Conservation (phyloP, 441 rosid genomes). For the Erodium moschatum region DNA sequence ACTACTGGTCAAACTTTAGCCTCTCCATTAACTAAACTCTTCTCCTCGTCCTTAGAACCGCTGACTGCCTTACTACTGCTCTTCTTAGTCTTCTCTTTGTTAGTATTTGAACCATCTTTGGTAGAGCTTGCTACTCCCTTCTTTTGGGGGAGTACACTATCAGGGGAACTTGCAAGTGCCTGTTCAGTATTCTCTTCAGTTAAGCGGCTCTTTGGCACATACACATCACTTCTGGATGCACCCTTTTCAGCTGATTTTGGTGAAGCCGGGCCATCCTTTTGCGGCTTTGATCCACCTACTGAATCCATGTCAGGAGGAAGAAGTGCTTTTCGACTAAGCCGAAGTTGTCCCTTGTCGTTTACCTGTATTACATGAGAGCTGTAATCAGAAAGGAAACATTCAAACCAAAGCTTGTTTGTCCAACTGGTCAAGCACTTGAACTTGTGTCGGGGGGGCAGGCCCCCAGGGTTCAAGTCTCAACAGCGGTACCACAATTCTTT, state of each 20-base stretch:
- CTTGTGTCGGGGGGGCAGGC: no score
- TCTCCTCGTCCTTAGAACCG: constrained; percentile 31
- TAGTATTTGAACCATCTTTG: constrained; percentile 28
- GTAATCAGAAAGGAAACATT: not conserved
- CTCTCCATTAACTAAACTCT: constrained; percentile 57
- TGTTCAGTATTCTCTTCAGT: constrained; percentile 33
- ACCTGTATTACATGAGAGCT: constrained; percentile 39
- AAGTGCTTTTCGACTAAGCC: constrained; percentile 69
- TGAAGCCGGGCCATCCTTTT: not conserved
- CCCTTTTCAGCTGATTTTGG: constrained; percentile 27
- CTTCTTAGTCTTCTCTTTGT: constrained; percentile 35
- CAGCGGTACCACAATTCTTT: no score
- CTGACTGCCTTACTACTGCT: constrained; percentile 33
- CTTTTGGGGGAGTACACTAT: constrained; percentile 37
- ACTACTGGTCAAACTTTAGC: constrained; percentile 48
- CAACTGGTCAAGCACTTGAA: no score
- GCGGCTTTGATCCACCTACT: constrained; percentile 34
- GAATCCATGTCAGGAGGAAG: constrained; percentile 60
- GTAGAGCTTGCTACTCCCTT: constrained; percentile 40
- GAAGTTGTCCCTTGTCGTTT: constrained; percentile 92
- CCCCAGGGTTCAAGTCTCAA: no score
- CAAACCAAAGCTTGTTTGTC: no score
- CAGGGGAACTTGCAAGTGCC: constrained; percentile 29
- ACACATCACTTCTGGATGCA: constrained; percentile 31
- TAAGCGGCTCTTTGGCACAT: constrained; percentile 32